Conservation (phyloP, 2,329 filamentous ascomycete species). For the Penicillium sp. region DNA sequence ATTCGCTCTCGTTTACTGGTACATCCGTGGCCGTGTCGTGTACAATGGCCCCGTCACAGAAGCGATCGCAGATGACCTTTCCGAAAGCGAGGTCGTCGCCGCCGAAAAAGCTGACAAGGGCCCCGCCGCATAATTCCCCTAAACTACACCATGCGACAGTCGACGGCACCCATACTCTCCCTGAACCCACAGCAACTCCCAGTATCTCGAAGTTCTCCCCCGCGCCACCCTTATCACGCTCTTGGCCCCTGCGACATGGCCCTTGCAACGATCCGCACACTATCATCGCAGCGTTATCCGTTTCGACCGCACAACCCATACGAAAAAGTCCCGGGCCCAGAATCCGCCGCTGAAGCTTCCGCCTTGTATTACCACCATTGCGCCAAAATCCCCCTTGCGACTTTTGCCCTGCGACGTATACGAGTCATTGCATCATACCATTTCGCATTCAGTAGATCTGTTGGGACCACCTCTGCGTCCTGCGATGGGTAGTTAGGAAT, state of each 20-base stretch:
- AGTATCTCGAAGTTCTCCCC: background rate
- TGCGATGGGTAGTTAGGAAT: too few relatives aligned
- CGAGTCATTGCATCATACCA: background rate
- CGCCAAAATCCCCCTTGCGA: too few relatives aligned
- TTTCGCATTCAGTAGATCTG: background rate
- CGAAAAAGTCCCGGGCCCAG: background rate
- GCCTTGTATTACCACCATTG: too few relatives aligned
- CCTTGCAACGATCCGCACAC: background rate
- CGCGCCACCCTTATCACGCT: background rate
- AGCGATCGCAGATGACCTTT: slow-evolving; percentile 19
- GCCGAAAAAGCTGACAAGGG: slow-evolving; percentile 5
- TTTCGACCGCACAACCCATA: background rate
- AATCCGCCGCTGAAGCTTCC: background rate
- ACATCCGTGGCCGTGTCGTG: slow-evolving; percentile 43
- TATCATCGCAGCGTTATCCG: background rate
- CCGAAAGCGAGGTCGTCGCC: slow-evolving; percentile 10
- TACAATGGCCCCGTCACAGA: slow-evolving; percentile 50
- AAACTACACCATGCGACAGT: background rate
- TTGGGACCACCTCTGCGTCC: too few relatives aligned
- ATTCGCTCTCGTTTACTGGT: slow-evolving; percentile 49
- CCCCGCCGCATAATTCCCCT: background rate
- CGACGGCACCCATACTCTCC: background rate
- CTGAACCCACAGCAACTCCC: background rate
- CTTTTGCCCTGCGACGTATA: background rate
- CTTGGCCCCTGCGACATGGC: slow-evolving; percentile 1